Evolutionary conservation across 2,329 filamentous ascomycete species (phyloP).

Genomic region (Ophiobolus disseminans): DNA sequence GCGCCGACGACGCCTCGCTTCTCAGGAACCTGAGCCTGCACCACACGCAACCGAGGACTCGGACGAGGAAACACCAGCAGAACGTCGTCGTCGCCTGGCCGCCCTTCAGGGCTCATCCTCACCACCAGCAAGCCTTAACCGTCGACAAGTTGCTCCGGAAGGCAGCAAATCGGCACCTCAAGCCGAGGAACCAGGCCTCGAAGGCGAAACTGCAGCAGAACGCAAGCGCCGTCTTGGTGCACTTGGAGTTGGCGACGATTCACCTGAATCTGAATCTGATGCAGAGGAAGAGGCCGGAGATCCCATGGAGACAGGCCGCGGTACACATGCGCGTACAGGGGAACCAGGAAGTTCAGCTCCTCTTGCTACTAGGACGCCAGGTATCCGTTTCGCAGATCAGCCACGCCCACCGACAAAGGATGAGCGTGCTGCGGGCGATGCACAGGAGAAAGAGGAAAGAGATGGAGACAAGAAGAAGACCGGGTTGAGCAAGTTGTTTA

Average conservation of each 20-base stretch:
- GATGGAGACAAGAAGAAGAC: constrained; percentile 21
- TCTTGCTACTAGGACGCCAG: constrained; percentile 52
- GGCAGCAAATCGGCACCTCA: constrained; percentile 19
- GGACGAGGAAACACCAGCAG: constrained; percentile 24
- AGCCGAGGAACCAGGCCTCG: constrained; percentile 36
- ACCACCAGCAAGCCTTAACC: constrained; percentile 17
- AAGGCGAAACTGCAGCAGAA: constrained; percentile 76
- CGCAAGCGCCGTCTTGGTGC: constrained; percentile 76
- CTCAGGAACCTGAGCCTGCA: constrained; percentile 15
- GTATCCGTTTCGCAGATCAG: constrained; percentile 68
- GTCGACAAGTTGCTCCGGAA: constrained; percentile 13
- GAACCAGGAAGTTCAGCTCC: constrained; percentile 16
- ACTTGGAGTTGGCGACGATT: constrained; percentile 61
- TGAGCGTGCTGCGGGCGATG: constrained; percentile 36
- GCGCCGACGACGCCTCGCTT: constrained; percentile 53
- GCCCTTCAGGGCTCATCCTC: constrained; percentile 20
- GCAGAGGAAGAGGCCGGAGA: constrained; percentile 45
- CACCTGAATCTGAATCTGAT: constrained; percentile 41
- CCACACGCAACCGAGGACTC: constrained; percentile 31
- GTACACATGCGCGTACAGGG: constrained; percentile 27
- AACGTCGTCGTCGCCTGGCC: constrained; percentile 29
- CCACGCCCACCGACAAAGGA: constrained; percentile 45
- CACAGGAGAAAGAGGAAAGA: constrained; percentile 26
- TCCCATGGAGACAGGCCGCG: constrained; percentile 44
- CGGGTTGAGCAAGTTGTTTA: constrained; percentile 28